Percentiles rank a stretch among this genome's conserved stretches.
These are phyloP conservation scores for Triticum turgidum DNA, from an alignment of 176 grass and related monocot genomes.

Conservation along the genomic window DNA sequence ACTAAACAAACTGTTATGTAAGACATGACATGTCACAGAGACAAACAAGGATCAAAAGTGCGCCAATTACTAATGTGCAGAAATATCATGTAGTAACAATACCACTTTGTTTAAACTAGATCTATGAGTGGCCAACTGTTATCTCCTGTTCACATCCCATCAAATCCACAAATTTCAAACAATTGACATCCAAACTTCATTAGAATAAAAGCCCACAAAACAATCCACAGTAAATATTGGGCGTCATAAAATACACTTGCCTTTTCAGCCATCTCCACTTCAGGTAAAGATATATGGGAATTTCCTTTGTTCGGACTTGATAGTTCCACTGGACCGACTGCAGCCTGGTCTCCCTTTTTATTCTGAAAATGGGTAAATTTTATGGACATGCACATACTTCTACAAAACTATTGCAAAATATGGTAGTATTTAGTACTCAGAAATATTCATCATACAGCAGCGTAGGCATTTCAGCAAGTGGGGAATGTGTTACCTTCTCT, in stretches of 20 bases:
- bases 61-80: not conserved
- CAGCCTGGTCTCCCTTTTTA: constrained; percentile 28
- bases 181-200: constrained; percentile 38
- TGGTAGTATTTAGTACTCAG: not conserved
- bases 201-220: constrained; percentile 53
- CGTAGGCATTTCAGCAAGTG: not conserved
- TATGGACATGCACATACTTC: not conserved
- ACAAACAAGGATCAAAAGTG: not conserved
- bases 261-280: constrained; percentile 35
- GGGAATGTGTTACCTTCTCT: constrained; percentile 40
- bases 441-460: not conserved
- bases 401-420: not conserved
- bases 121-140: not conserved
- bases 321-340: constrained; percentile 19
- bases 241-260: constrained; percentile 12
- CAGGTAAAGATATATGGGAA: constrained; percentile 25
- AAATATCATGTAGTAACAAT: not conserved
- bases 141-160: constrained; percentile 18
- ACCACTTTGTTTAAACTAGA: not conserved
- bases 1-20: not conserved
- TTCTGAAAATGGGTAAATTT: constrained; percentile 40
- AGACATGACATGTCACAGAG: not conserved
- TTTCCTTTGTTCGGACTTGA: constrained; percentile 48
- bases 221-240: constrained; percentile 36
- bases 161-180: constrained; percentile 10